Base-by-base conservation (phyloP, 2,329 filamentous ascomycete species). In the Curvularia sp. region DNA sequence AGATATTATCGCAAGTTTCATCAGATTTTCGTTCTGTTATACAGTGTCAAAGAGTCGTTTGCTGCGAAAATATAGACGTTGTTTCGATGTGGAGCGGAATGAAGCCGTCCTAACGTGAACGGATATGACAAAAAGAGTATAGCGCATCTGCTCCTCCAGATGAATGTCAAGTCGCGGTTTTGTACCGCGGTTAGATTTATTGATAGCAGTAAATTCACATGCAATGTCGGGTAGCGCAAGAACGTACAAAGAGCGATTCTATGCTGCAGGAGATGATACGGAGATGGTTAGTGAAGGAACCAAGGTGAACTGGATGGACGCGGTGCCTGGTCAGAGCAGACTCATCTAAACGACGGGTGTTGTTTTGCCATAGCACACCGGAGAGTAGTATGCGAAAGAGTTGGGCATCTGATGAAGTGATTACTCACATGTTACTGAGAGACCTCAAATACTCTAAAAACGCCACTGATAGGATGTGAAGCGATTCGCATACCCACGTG, bases 401-500 rank as follows among this genome's bases (percentile, higher is more conserved):
- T 19, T n/a, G 1, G 8, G 27, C 9, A 30, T 6, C 4, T 9
- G 8, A n/a, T 12, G 13, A 19, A 12, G 3, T 3, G 23, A 19
- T 46, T 46, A 46, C 42, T 19, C n/a, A 46, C 18, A 5, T 18
- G 25, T 46, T 46, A 28, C 23, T 21, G 49, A 52, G 45, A 52
- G 30, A 39, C 23, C 53, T 52, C 48, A 42, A 32, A 39, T n/a
- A 10, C 25, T 3, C 47, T 43, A 38, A 55, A 55, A 52, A 10
- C 53, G 48, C 53, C 48, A 39, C 30, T 18, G 12, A 49, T 51
- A 23, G 53, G 48, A 9, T 45, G 32, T 34, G 42, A 12, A 52
- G 45, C 48, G 21, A 13, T 41, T 41, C 12, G 19, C 28, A 34
- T 18, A 18, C 7, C 21, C 7, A 32, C 23, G 12, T 38, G 25